Percentiles rank a stretch among this genome's conserved stretches.
These are phyloP conservation scores for Breynia disticha DNA, from an alignment of 441 rosid genomes.

Conservation along the genomic window DNA sequence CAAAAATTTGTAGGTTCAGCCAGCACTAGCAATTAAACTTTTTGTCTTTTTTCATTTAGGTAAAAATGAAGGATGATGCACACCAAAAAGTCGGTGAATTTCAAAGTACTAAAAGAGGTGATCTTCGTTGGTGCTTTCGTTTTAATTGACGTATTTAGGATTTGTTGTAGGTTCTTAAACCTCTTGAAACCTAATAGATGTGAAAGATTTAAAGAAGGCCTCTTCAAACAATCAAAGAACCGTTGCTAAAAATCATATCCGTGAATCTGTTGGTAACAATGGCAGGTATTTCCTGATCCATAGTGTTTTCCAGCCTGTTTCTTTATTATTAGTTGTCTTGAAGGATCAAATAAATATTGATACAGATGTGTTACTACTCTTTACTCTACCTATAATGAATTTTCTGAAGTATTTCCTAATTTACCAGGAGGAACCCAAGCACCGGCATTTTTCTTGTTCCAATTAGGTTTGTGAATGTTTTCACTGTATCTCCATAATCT, in stretches of 20 bases:
- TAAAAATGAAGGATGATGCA: conserved; percentile 23
- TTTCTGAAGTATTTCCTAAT: conserved; percentile 12
- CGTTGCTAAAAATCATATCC: conserved; percentile 25
- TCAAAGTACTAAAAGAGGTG: conserved; percentile 37
- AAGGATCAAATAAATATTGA: conserved; percentile 1
- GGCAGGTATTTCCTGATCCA: conserved; percentile 34
- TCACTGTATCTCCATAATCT: conserved; percentile 4
- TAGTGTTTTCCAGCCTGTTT: conserved; percentile 5
- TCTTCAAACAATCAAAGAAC: conserved; percentile 23
- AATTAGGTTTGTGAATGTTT: conserved; percentile 25
- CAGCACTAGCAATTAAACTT: too few relatives aligned
- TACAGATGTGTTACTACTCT: neutral
- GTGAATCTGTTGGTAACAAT: conserved; percentile 21
- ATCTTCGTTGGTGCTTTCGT: conserved; percentile 10
- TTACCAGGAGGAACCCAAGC: conserved; percentile 27
- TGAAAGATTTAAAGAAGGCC: conserved; percentile 15
- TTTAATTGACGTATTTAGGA: conserved; percentile 8
- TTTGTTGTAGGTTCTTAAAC: conserved; percentile 17
- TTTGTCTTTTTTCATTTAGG: conserved; percentile 26
- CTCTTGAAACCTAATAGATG: conserved; percentile 19
- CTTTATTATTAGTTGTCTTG: conserved; percentile 4
- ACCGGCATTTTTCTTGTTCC: conserved; percentile 20
- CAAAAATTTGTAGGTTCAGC: too few relatives aligned
- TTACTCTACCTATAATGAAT: conserved; percentile 5
- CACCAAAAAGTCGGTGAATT: conserved; percentile 22